Conservation (phyloP, 371 early-diverging fungal genomes). For the Mortierella sp. region DNA sequence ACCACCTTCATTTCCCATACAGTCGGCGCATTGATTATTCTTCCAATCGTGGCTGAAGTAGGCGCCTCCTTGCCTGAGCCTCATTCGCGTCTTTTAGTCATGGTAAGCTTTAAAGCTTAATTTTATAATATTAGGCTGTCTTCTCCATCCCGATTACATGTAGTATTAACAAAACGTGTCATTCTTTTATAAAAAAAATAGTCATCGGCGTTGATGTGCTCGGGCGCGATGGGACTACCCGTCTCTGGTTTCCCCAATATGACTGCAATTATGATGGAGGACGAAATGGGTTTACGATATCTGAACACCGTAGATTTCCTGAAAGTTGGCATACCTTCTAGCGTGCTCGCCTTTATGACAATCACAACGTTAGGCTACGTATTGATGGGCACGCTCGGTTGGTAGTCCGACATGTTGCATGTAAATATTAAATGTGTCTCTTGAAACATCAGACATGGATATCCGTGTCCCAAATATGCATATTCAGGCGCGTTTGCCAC, state of each 20-base stretch:
- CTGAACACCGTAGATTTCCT: constrained; percentile 88
- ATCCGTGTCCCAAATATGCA: too few relatives aligned
- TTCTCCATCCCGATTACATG: neutral
- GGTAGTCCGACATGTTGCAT: neutral
- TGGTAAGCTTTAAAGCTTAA: constrained; percentile 66
- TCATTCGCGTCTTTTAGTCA: constrained; percentile 92
- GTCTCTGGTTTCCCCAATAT: constrained; percentile 97
- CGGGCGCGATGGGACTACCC: constrained; percentile 94
- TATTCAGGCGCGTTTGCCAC: too few relatives aligned
- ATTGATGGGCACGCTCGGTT: constrained; percentile 62
- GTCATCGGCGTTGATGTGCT: constrained; percentile 84
- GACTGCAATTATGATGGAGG: constrained; percentile 95
- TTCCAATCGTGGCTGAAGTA: constrained; percentile 85
- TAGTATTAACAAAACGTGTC: too few relatives aligned
- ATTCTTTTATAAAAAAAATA: constrained; percentile 13
- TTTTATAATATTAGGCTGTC: too few relatives aligned
- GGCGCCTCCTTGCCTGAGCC: constrained; percentile 81
- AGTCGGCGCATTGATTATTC: constrained; percentile 89
- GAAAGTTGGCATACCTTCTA: constrained; percentile 84
- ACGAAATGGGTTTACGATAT: constrained; percentile 90
- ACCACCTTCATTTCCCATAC: constrained; percentile 97
- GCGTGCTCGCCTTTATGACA: constrained; percentile 75
- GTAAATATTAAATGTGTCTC: too few relatives aligned
- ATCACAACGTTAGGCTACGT: constrained; percentile 86
- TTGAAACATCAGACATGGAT: too few relatives aligned